Evolutionary conservation across 139 green algal species (phyloP).

Genomic region (Coelastrella sp.): DNA sequence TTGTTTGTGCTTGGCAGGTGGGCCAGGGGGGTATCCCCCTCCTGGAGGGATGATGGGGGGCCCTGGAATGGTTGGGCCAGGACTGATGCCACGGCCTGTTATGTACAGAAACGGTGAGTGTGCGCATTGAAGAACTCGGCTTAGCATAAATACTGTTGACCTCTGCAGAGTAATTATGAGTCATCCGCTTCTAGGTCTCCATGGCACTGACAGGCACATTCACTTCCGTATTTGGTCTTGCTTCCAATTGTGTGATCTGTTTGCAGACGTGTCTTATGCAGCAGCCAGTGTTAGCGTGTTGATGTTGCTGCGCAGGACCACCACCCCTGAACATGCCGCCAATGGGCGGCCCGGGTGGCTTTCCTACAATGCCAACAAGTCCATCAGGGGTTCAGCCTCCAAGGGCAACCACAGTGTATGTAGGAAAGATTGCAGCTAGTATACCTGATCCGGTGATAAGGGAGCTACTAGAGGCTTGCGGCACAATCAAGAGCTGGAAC

Average conservation of each 20-base stretch:
- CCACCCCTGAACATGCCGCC: not conserved
- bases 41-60: conserved; percentile 22
- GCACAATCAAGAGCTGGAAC: conserved; percentile 84
- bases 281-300: not conserved
- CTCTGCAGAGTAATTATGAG: no score
- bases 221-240: no score
- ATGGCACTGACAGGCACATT: no score
- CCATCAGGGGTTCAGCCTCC: not conserved
- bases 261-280: not conserved
- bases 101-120: no score
- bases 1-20: not conserved
- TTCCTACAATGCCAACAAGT: not conserved
- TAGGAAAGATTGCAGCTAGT: conserved; percentile 90
- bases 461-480: conserved; percentile 87
- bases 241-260: not conserved
- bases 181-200: no score
- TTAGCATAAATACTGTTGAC: no score
- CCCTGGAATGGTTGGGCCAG: conserved; percentile 21
- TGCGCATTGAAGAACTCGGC: no score
- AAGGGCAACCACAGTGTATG: conserved; percentile 76
- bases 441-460: conserved; percentile 76
- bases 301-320: conserved; percentile 3
- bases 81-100: conserved; percentile 5
- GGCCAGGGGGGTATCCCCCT: not conserved
- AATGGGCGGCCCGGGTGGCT: conserved; percentile 3